Base-by-base conservation (phyloP, 805 yeast species). In the Ogataea populi-albae region DNA sequence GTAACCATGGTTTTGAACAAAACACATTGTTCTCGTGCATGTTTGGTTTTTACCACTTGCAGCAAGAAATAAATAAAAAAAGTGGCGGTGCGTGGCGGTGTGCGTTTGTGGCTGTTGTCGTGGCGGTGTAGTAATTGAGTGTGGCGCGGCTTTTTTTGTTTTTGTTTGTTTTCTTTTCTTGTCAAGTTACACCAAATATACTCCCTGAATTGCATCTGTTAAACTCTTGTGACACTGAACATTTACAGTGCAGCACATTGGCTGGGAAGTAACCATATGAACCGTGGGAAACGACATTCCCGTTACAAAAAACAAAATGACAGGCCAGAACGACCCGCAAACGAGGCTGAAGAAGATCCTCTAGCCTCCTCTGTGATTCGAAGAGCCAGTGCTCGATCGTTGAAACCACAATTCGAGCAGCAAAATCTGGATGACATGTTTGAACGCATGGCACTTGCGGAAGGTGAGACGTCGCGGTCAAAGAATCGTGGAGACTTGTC, bases 291-390 rank as follows among this genome's bases (percentile, higher is more conserved):
- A n/a, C n/a, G n/a, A n/a, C n/a, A n/a, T n/a, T n/a, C n/a, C n/a
- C 10, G 23, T 22, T 9, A 11, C 23, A 22, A 11, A 9, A 11
- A 9, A 11, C 10, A 9, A 16, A 25, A 25, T n/a, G 15, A 25
- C 14, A 7, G 14, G 28, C 14, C 14, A 8, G 28, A 25, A 17
- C 31, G 8, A 15, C 19, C 11, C 15, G 16, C 25, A 21, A 11
- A 18, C 32, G 21, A 10, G 27, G 27, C 3, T 23, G 23, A 17
- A 26, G 34, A 17, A 23, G 26, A 26, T 19, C 32, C 8, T 26
- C 30, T 49, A 23, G 43, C 41, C 34, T 32, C 48, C n/a, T 50
- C 55, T 4, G 55, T 49, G 30, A 31, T 49, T 6, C 51, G 52
- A 3, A 40, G 37, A 21, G 26, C 46, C 5, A 34, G 38, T 22